Conservation (phyloP, 805 yeast species). For the Nakazawaea ishiwadae region DNA sequence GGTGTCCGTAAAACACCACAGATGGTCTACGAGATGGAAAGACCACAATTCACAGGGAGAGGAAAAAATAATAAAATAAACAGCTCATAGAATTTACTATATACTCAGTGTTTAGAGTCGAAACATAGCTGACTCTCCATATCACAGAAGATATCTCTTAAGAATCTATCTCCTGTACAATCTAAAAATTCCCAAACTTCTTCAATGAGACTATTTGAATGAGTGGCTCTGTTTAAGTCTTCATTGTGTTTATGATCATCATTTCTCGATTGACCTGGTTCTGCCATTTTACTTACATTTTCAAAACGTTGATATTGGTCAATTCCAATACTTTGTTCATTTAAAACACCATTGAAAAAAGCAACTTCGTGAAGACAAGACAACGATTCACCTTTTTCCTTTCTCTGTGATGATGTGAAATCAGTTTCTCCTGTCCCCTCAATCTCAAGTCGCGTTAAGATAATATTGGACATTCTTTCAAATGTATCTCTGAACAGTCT, state of each 20-base stretch:
- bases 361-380: neutral
- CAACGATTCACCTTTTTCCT: neutral
- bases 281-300: neutral
- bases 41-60: no score
- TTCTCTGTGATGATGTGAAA: no score
- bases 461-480: slow-evolving; percentile 21
- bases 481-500: slow-evolving; percentile 24
- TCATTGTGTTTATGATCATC: neutral
- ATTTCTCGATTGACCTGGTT: no score
- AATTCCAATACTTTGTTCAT: slow-evolving; percentile 15
- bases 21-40: no score
- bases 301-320: slow-evolving; percentile 16
- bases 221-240: neutral
- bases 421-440: neutral
- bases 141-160: slow-evolving; percentile 25
- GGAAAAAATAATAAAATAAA: no score
- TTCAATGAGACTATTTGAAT: slow-evolving; percentile 3
- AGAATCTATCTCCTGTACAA: slow-evolving; percentile 24
- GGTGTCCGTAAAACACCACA: no score
- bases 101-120: no score
- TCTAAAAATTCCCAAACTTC: slow-evolving; percentile 27
- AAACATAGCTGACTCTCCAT: slow-evolving; percentile 25
- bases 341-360: slow-evolving; percentile 8
- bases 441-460: slow-evolving; percentile 15
- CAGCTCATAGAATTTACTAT: no score